phyloP scores from a whole-genome alignment of 2,329 filamentous ascomycete species.

The Colletotrichum filicis region DNA sequence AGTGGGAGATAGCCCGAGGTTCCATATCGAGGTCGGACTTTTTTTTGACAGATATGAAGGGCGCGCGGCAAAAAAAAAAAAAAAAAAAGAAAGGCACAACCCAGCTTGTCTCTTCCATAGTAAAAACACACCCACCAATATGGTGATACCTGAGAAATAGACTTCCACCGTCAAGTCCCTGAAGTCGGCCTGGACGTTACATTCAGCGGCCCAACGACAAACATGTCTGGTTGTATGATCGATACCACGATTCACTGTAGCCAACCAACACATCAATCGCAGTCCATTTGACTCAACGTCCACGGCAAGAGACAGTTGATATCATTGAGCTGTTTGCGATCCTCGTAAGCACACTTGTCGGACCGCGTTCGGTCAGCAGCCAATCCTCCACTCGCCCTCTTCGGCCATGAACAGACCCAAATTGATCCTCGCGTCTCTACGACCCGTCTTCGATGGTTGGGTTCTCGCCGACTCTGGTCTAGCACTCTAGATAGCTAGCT shows the following conservation, averaged over 20 bases:
- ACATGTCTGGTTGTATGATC: background rate
- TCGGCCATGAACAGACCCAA: background rate
- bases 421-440: background rate
- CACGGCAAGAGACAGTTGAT: background rate
- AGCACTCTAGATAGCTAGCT: background rate
- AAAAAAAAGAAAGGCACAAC: conserved; percentile 10
- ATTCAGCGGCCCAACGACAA: background rate
- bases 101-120: background rate
- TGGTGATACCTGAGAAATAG: background rate
- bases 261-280: background rate
- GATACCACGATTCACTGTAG: background rate
- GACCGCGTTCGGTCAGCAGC: background rate
- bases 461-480: background rate
- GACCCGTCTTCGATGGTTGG: background rate
- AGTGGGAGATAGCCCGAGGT: background rate
- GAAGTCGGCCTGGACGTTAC: background rate
- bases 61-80: background rate
- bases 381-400: background rate
- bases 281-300: background rate
- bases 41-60: background rate
- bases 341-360: background rate
- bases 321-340: background rate
- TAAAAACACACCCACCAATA: background rate
- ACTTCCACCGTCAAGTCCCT: background rate
- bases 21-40: background rate